Evolutionary conservation across 495 filamentous ascomycete species (phyloP).

Genomic region (Penicillium antarcticum): DNA sequence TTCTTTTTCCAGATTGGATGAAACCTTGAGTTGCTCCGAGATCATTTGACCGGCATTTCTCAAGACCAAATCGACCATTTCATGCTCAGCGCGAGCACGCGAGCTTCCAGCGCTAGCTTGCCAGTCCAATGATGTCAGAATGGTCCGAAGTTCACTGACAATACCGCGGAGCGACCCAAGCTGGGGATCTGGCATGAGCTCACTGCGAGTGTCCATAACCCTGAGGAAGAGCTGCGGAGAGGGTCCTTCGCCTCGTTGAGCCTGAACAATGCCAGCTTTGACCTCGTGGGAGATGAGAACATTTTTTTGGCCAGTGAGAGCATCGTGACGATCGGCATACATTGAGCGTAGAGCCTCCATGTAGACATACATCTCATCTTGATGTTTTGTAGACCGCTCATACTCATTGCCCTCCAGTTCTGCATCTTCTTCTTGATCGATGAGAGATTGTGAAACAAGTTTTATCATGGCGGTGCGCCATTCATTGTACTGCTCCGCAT

Average conservation of each 20-base stretch:
- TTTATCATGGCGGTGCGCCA: slow-evolving; percentile 71
- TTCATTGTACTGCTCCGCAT: slow-evolving; percentile 63
- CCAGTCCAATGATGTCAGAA: slow-evolving; percentile 60
- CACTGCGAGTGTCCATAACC: slow-evolving; percentile 53
- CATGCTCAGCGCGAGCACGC: slow-evolving; percentile 63
- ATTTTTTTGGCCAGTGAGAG: slow-evolving; percentile 71
- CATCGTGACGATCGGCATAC: slow-evolving; percentile 73
- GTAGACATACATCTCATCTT: slow-evolving; percentile 83
- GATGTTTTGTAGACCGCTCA: slow-evolving; percentile 77
- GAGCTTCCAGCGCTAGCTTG: slow-evolving; percentile 55
- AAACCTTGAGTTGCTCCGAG: slow-evolving; percentile 61
- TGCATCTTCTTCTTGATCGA: slow-evolving; percentile 70
- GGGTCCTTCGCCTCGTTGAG: slow-evolving; percentile 62
- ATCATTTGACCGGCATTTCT: slow-evolving; percentile 58
- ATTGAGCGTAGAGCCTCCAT: slow-evolving; percentile 70
- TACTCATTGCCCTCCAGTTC: slow-evolving; percentile 88
- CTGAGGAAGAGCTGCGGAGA: slow-evolving; percentile 65
- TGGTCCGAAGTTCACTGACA: slow-evolving; percentile 62
- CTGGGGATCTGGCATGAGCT: slow-evolving; percentile 53
- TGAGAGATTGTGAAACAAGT: slow-evolving; percentile 67
- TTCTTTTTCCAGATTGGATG: slow-evolving; percentile 62
- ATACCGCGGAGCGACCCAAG: slow-evolving; percentile 65
- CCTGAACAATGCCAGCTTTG: slow-evolving; percentile 52
- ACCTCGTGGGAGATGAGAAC: slow-evolving; percentile 77
- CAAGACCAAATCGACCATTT: slow-evolving; percentile 55